Evolutionary conservation across 176 grass and related monocot species (phyloP), one percentile per base, ranked within the genome.

Genomic region (Hordeum vulgare): DNA sequence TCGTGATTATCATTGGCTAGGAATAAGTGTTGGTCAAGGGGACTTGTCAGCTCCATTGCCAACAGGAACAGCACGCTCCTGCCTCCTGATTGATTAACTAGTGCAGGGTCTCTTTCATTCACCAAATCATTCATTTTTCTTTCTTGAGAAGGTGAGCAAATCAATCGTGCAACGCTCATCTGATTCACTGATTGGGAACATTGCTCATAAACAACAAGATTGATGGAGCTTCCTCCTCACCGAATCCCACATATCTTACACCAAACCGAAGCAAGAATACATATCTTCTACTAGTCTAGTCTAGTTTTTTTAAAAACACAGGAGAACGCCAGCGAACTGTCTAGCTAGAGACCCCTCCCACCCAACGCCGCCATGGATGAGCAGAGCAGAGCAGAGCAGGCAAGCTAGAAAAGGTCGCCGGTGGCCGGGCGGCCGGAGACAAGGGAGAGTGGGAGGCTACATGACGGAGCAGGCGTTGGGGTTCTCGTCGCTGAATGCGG

Each of bases 401-500:
- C 14, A 49, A 49, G 49, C 49, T 8, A 53, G 49, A 53, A 1
- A 53, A 53, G 17, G 49, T 53, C 49, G 15, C 15, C 45, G 45
- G n/a, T n/a, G n/a, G n/a, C 14, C 42, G 42, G 42, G 12, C 44
- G 44, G 44, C 44, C 44, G 44, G 44, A 15, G 37, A n/a, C n/a
- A n/a, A n/a, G n/a, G n/a, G n/a, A n/a, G n/a, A n/a, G n/a, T n/a
- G n/a, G n/a, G n/a, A n/a, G n/a, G n/a, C n/a, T 85, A 90, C 94
- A 97, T 92, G 34, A 97, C 73, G 37, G 86, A 24, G 81, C 94
- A 97, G 4, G 88, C 89, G 88, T 97, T 97, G 40, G 94, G 91
- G 79, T 97, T 97, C 37, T 97, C 94, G 80, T 97, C 94, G 69
- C 94, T 97, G 84, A 94, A 97, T 6, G 94, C 89, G 1, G 79